Base-by-base conservation (phyloP, 2,329 filamentous ascomycete genomes). In the Fusarium stilboides region DNA sequence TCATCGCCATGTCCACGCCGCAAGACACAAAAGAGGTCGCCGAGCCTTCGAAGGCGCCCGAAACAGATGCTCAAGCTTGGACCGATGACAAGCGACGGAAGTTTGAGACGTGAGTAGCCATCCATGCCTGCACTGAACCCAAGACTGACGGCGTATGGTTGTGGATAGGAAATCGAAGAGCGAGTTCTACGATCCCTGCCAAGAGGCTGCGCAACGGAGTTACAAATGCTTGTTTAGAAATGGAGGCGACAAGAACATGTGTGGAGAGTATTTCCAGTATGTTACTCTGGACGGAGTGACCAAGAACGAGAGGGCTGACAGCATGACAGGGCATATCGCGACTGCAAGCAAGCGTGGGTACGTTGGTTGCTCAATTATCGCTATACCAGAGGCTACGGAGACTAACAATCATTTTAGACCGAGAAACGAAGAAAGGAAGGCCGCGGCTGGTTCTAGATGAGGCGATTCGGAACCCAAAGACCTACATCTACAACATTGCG, bases 341-440 rank as follows among this genome's bases (percentile, higher is more conserved):
- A 97, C 68, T 98, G 95, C 82, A 98, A 98, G 80, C 94, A 97
- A 82, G 87, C 91, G 83, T 98, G 94, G 94, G 94, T 97, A 86
- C 24, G 73, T 64, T 42, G 1, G 14, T 22, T 14, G 6, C 5
- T 10, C 26, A 40, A 22, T 20, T 20, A n/a, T 24, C n/a, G 7
- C 3, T 37, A 5, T 10, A 24, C 10, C 24, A 5, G 8, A n/a
- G 15, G 9, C 5, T 6, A 19, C 5, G 2, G 36, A n/a, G 5
- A 26, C 66, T 68, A n/a, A 70, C 33, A 3, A 22, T 1, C 24
- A 2, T 5, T 8, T 7, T 39, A 81, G 78, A 78, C 71, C 19
- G 75, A 78, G 17, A 76, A 76, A 53, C 75, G 79, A 37, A 79
- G 68, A 64, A 78, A 76, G 62, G 77, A 79, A 58, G 58, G 65